Base-by-base conservation (phyloP, 371 early-diverging fungal genomes). In the Fennellomyces sp. region DNA sequence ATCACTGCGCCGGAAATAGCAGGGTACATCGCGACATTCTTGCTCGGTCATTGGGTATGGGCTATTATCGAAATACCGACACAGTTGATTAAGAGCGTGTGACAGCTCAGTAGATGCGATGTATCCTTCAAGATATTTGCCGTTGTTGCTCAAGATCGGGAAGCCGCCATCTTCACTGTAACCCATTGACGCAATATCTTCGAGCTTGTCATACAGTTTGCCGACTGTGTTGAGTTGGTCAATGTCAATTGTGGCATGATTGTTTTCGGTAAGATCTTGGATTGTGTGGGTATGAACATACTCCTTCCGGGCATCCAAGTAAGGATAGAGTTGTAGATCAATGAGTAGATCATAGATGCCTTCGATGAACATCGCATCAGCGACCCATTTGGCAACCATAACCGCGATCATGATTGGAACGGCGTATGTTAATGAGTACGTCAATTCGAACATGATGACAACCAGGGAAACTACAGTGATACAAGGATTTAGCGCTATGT, bases 371-470 rank as follows among this genome's bases (percentile, higher is more conserved):
- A 79, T 76, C 3, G 89, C 86, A 62, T 96, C 96, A 11, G 91
- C 92, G 2, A 90, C 85, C 94, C 94, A 96, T 64, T 96, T 97
- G 2, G 77, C 72, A 31, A 76, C 85, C 88, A 91, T 87, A 21
- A 94, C 87, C n/a, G 94, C 82, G 47, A 95, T 81, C 93, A 97
- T 95, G 47, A 95, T 88, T 0, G 96, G 97, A 50, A 80, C 59
- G 23, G 81, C 79, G 58, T 94, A 94, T 11, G 89, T 89, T 17
- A 96, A 71, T 1, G 93, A 89, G 30, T 94, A 94, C 0, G 98
- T 97, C 31, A 97, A 76, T 72, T 97, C 98, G 76, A 96, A 93
- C 95, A 98, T 97, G 61, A 97, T 95, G 3, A 97, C 94, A 28
- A 91, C 92, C 7, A 97, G 74, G 0, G 96, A 94, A 4, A 96